Conservation (phyloP, 2,329 filamentous ascomycete species). For the Cytospora piceae region DNA sequence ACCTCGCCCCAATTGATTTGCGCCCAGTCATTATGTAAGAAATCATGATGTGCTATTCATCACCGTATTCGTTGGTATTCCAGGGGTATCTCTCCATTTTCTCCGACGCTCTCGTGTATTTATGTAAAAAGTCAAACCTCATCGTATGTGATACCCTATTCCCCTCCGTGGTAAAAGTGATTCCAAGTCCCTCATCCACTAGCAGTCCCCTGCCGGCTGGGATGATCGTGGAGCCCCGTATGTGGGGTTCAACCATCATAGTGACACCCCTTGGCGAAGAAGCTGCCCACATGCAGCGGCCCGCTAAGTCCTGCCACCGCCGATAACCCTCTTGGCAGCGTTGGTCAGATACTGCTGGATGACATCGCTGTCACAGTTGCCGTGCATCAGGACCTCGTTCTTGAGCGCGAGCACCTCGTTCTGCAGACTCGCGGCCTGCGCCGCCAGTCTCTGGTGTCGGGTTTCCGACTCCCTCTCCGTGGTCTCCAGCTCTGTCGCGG, state of each 20-base stretch:
- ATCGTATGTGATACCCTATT: not conserved
- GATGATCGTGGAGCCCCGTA: not conserved
- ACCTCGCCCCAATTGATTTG: not conserved
- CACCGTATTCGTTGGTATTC: not conserved
- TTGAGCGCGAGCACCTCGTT: constrained; percentile 39
- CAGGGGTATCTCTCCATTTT: not conserved
- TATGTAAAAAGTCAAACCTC: not conserved
- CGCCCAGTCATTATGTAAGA: not conserved
- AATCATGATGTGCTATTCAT: too few relatives aligned
- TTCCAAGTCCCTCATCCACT: not conserved
- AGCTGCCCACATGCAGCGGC: not conserved
- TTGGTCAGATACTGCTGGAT: constrained; percentile 38
- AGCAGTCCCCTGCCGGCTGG: not conserved
- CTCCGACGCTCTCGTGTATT: not conserved
- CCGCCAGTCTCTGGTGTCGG: constrained; percentile 33
- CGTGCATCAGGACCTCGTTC: constrained; percentile 38
- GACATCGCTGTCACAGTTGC: constrained; percentile 35
- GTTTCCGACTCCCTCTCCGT: constrained; percentile 31
- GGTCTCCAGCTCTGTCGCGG: constrained; percentile 36
- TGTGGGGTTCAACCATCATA: not conserved
- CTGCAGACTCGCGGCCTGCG: constrained; percentile 32
- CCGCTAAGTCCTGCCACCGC: not conserved
- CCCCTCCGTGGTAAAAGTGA: not conserved
- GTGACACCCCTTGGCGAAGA: not conserved
- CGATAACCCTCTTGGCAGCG: constrained; percentile 31